Evolutionary conservation across 352 stramenopile genomes (phyloP).

Genomic region (Globisporangium heterothallicum): DNA sequence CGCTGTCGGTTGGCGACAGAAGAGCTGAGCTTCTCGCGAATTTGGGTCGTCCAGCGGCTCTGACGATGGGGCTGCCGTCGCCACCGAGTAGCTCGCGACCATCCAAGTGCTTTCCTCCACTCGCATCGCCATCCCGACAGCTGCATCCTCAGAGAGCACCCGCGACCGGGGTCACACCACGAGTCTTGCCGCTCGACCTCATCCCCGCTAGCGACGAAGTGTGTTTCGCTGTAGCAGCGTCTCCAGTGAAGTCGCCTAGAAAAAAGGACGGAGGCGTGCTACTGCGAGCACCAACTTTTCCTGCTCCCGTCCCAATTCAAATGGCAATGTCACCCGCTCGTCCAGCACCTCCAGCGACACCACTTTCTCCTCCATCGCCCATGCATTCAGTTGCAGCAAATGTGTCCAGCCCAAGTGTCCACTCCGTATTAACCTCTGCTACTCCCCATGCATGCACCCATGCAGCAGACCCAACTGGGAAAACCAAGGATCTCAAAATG

Average conservation of each 20-base stretch:
- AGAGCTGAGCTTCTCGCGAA: not conserved
- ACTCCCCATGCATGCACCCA: not conserved
- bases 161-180: slow-evolving; percentile 4
- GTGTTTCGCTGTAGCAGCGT: slow-evolving; percentile 8
- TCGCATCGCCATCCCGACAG: slow-evolving; percentile 1
- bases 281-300: not conserved
- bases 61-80: not conserved
- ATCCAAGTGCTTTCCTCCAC: slow-evolving; percentile 15
- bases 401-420: not conserved
- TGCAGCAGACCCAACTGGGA: not conserved
- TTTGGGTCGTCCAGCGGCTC: not conserved
- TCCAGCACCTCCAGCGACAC: not conserved
- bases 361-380: too few species aligned
- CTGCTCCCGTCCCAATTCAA: not conserved
- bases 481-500: slow-evolving; percentile 40
- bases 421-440: not conserved
- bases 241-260: slow-evolving; percentile 5
- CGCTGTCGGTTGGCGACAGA: not conserved
- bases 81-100: slow-evolving; percentile 1
- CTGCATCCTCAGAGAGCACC: not conserved
- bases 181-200: not conserved
- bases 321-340: not conserved
- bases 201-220: slow-evolving; percentile 5
- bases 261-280: not conserved
- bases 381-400: too few species aligned